Percentiles rank a stretch among this genome's conserved stretches.
Evolutionary conservation across 2,329 filamentous ascomycete species (phyloP).

Genomic region (Lithohypha guttulata): DNA sequence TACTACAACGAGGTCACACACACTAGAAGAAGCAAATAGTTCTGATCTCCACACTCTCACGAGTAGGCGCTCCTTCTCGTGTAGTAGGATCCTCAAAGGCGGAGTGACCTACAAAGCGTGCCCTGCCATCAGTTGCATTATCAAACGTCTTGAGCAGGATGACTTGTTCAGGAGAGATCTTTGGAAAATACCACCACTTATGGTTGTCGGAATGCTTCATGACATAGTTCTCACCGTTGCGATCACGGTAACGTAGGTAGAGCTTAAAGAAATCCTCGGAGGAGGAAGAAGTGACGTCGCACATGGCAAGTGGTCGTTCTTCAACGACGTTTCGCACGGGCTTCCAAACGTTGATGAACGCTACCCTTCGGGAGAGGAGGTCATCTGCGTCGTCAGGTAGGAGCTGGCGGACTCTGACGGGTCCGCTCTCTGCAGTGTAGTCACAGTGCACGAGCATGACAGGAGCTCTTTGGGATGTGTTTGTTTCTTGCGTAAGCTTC

Average conservation of each 20-base stretch:
- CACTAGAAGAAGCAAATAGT: constrained; percentile 32
- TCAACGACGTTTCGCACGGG: constrained; percentile 31
- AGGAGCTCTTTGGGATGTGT: constrained; percentile 20
- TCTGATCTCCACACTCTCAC: constrained; percentile 33
- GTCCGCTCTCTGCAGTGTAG: constrained; percentile 37
- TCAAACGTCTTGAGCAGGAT: constrained; percentile 34
- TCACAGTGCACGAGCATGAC: constrained; percentile 30
- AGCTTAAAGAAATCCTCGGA: constrained; percentile 33
- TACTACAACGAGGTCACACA: no score
- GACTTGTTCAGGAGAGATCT: constrained; percentile 29
- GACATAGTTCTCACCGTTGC: constrained; percentile 33
- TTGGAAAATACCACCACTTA: constrained; percentile 33
- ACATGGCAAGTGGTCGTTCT: constrained; percentile 33
- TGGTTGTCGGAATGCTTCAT: constrained; percentile 27
- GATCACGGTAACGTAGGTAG: constrained; percentile 29
- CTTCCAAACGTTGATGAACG: constrained; percentile 44
- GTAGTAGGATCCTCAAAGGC: constrained; percentile 31
- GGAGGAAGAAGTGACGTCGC: constrained; percentile 28
- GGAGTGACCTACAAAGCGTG: constrained; percentile 30
- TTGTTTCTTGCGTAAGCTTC: constrained; percentile 22
- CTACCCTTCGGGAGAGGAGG: constrained; percentile 35
- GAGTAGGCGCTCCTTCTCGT: constrained; percentile 23
- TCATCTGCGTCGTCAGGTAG: constrained; percentile 33
- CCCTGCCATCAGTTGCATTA: constrained; percentile 24
- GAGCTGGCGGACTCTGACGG: constrained; percentile 35